phyloP scores from a whole-genome alignment of 2,329 filamentous ascomycete species.

The Neurospora crassa region DNA sequence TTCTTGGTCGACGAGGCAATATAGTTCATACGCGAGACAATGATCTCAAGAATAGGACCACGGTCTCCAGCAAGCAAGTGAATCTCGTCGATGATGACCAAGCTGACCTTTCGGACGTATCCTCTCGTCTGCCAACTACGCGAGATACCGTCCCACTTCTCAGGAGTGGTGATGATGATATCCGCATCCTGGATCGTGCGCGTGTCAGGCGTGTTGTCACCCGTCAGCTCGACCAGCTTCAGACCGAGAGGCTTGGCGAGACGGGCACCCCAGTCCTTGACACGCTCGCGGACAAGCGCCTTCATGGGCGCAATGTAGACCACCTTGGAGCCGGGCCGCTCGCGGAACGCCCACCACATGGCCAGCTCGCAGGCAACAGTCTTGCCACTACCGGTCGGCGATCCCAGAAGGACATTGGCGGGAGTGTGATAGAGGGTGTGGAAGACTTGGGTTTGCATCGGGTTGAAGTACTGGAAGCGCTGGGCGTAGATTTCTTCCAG shows the following conservation, averaged over 20 bases:
- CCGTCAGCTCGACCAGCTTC: conserved; percentile 85
- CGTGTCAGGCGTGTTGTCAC: conserved; percentile 95
- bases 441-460: conserved; percentile 99
- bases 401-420: conserved; percentile 87
- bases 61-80: conserved; percentile 93
- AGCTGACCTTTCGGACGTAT: conserved; percentile 86
- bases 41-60: conserved; percentile 96
- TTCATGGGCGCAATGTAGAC: conserved; percentile 99
- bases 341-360: conserved; percentile 99
- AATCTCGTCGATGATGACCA: conserved; percentile 98
- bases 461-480: conserved; percentile 94
- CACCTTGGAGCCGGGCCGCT: conserved; percentile 89
- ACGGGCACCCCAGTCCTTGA: conserved; percentile 85
- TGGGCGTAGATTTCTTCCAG: conserved; percentile 83
- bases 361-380: conserved; percentile 92
- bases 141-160: conserved; percentile 99
- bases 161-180: conserved; percentile 97
- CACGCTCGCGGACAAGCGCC: conserved; percentile 88
- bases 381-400: conserved; percentile 94
- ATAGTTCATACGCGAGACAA: conserved; percentile 92
- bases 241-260: conserved; percentile 75
- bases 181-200: conserved; percentile 91
- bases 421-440: conserved; percentile 90
- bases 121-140: conserved; percentile 97
- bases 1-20: conserved; percentile 91